Conservation (phyloP, 495 filamentous ascomycete genomes). For the Aspergillus cristatus region DNA sequence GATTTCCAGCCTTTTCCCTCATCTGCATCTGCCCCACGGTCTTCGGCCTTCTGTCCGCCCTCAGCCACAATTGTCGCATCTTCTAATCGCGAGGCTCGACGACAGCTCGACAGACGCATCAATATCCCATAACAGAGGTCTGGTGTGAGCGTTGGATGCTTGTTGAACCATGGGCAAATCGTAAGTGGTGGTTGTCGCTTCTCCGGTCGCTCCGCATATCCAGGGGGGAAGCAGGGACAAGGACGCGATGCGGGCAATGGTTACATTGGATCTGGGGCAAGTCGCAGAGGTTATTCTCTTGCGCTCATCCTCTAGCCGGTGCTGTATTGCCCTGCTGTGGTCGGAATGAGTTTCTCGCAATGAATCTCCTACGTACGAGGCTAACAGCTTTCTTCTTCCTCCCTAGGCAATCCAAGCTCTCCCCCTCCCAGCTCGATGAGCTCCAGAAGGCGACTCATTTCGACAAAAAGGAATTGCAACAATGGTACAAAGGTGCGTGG, state of each 20-base stretch:
- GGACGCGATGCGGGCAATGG: neutral
- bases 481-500: constrained; percentile 94
- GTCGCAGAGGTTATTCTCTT: neutral
- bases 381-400: neutral
- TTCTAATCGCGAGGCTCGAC: too few relatives aligned
- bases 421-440: constrained; percentile 86
- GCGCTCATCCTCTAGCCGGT: neutral
- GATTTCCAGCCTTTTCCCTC: too few relatives aligned
- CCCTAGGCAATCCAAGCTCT: constrained; percentile 82
- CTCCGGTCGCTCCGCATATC: constrained; percentile 6
- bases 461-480: constrained; percentile 98
- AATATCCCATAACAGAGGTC: too few relatives aligned
- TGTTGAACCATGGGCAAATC: constrained; percentile 35
- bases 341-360: neutral
- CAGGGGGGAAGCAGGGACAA: neutral
- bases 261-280: too few relatives aligned
- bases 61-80: too few relatives aligned
- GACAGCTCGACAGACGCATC: too few relatives aligned
- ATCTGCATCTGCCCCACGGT: too few relatives aligned
- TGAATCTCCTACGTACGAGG: neutral
- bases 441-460: constrained; percentile 95
- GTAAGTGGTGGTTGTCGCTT: constrained; percentile 20
- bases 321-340: too few relatives aligned
- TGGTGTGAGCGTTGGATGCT: neutral
- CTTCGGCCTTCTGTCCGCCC: too few relatives aligned